Evolutionary conservation across 495 filamentous ascomycete species (phyloP), one percentile per base, ranked within the genome.

Genomic region (Penicillium cosmopolitanum): DNA sequence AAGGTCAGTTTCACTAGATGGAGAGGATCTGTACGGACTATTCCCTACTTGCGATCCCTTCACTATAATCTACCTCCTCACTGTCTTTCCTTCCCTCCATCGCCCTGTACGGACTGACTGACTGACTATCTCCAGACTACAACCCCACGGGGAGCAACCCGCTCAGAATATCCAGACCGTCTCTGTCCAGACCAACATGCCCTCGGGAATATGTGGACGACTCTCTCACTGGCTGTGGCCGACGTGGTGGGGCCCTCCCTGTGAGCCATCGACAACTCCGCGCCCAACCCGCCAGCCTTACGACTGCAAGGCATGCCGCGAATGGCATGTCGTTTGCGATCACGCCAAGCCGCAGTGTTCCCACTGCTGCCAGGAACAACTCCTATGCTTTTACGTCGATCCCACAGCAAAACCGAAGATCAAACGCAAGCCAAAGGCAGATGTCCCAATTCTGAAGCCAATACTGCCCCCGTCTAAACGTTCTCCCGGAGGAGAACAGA

Each of bases 331-430:
- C 7, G 40, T 43, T n/a, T 78, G 75, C 58, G 73, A 78, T 58
- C 72, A 64, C 33, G 56, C 63, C 11, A 50, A 51, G 53, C 75
- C 75, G 12, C 73, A 69, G 31, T 78, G 75, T 28, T 61, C 67
- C 10, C 71, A 77, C 58, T 78, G 75, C 57, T 61, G 68, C 31
- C 63, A 76, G 16, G 62, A 78, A 51, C 75, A 78, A 53, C 54
- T 74, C 15, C 53, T 76, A 6, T 78, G 75, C 60, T 78, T 78
- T 50, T 78, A 78, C 46, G 71, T 76, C 13, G 58, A 58, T 13
- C 71, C 66, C 13, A 21, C 51, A 5, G 11, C 34, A 28, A 44
- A 46, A 16, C 23, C 38, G 18, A 23, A 23, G 40, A 23, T 28
- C 25, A 42, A 19, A 16, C 53, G 13, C 12, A 40, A 46, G 21